Conservation (phyloP, 306 rosid genomes). For the Begonia loranthoides region DNA sequence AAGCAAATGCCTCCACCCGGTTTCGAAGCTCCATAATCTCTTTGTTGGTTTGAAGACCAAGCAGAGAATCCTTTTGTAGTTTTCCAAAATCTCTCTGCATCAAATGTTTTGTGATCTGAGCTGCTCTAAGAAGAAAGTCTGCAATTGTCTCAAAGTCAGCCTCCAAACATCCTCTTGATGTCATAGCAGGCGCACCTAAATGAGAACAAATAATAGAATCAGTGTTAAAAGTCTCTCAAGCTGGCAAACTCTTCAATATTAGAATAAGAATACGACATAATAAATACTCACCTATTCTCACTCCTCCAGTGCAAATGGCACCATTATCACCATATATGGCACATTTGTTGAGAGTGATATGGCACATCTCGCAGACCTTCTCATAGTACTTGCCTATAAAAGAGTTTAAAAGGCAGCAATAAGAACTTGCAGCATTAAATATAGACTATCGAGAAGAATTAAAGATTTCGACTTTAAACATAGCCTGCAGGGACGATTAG, state of each 20-base stretch:
- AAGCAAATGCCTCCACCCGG: slow-evolving; percentile 59
- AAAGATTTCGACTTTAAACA: background rate
- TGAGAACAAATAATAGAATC: slow-evolving; percentile 1
- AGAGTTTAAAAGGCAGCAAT: slow-evolving; percentile 1
- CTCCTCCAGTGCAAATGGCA: slow-evolving; percentile 61
- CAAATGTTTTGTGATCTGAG: slow-evolving; percentile 38
- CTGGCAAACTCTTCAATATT: background rate
- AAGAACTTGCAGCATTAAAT: background rate
- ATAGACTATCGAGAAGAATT: no score
- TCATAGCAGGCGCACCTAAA: slow-evolving; percentile 91
- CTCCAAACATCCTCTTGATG: slow-evolving; percentile 73
- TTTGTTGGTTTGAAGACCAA: slow-evolving; percentile 42
- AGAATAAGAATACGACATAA: background rate
- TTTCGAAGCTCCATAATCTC: slow-evolving; percentile 47
- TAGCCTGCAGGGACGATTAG: no score
- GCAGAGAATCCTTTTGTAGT: slow-evolving; percentile 41
- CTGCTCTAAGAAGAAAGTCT: slow-evolving; percentile 60
- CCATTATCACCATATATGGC: slow-evolving; percentile 58
- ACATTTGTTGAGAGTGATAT: slow-evolving; percentile 63
- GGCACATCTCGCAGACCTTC: slow-evolving; percentile 71
- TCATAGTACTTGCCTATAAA: slow-evolving; percentile 59
- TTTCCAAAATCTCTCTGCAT: slow-evolving; percentile 54
- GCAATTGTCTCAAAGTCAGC: slow-evolving; percentile 70
- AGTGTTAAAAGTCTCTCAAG: background rate
- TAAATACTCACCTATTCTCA: slow-evolving; percentile 59